Percentiles rank a stretch among this genome's conserved stretches.
phyloP scores from a whole-genome alignment of 208 protist genomes.

The Vickermania ingenoplastis region DNA sequence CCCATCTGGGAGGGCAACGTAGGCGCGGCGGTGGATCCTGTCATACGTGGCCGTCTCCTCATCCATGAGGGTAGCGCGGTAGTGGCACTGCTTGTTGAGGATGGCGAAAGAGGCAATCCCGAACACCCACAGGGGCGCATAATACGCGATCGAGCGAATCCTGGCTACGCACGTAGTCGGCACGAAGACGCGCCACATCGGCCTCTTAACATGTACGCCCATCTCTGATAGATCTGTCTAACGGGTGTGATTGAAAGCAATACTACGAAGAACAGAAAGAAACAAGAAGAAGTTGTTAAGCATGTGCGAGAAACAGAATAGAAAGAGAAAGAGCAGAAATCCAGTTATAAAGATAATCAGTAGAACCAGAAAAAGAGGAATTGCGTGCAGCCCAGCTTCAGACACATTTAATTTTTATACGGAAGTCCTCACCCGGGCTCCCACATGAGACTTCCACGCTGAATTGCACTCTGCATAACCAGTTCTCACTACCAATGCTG shows the following conservation, averaged over 20 bases:
- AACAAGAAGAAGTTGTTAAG: conserved; percentile 4
- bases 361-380: too few species aligned
- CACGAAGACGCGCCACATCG: conserved; percentile 62
- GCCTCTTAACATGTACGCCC: conserved; percentile 50
- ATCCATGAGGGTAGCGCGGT: conserved; percentile 66
- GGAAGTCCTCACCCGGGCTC: too few species aligned
- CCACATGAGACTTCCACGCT: too few species aligned
- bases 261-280: conserved; percentile 2
- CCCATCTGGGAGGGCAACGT: conserved; percentile 84
- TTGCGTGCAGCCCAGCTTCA: too few species aligned
- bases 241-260: too few species aligned
- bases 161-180: conserved; percentile 65
- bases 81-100: conserved; percentile 78
- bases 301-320: too few species aligned
- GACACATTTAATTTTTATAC: too few species aligned
- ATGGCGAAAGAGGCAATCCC: conserved; percentile 55
- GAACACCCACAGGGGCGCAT: conserved; percentile 69
- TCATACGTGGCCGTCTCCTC: conserved; percentile 77
- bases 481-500: too few species aligned
- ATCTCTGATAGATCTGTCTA: conserved; percentile 12
- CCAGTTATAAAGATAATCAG: too few species aligned
- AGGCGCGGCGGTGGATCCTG: conserved; percentile 82
- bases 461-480: too few species aligned
- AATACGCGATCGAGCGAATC: conserved; percentile 53
- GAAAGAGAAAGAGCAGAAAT: too few species aligned